Percentiles rank a stretch among this genome's conserved stretches.
phyloP scores from a whole-genome alignment of 495 filamentous ascomycete species.

The Podospora comata region DNA sequence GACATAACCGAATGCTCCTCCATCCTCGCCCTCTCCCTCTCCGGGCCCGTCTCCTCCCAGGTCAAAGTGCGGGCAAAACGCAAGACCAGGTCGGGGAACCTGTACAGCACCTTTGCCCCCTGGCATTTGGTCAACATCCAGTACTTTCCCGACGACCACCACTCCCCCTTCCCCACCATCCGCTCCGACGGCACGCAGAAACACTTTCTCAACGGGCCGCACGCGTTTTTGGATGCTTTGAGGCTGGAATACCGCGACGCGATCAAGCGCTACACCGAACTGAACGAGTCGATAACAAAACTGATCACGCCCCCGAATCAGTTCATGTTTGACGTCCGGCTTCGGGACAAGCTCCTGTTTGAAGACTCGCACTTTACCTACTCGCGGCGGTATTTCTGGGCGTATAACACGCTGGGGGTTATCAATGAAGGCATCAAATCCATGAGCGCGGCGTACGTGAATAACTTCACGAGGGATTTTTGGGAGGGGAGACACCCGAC shows the following conservation, averaged over 20 bases:
- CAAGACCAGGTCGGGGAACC: conserved; percentile 31
- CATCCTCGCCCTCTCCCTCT: conserved; percentile 47
- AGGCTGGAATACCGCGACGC: conserved; percentile 52
- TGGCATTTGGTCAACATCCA: conserved; percentile 54
- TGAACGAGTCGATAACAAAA: conserved; percentile 46
- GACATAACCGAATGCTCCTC: conserved; percentile 49
- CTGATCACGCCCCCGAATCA: conserved; percentile 50
- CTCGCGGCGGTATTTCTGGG: conserved; percentile 57
- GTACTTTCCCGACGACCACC: conserved; percentile 51
- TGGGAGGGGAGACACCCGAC: conserved; percentile 48
- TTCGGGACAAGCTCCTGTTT: conserved; percentile 54
- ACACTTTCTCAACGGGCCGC: conserved; percentile 50
- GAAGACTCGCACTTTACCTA: conserved; percentile 55
- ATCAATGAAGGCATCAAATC: conserved; percentile 55
- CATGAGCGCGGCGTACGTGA: conserved; percentile 47
- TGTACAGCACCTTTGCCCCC: conserved; percentile 48
- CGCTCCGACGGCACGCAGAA: conserved; percentile 45
- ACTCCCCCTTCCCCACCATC: conserved; percentile 28
- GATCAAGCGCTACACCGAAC: conserved; percentile 45
- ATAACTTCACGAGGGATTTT: conserved; percentile 49
- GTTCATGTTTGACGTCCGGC: conserved; percentile 52
- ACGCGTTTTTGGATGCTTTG: conserved; percentile 51
- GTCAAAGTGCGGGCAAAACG: conserved; percentile 37
- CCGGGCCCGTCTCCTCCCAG: conserved; percentile 36
- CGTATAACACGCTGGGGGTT: conserved; percentile 52